A percentile compares a stretch with the other conserved stretches of the same genome.
These are phyloP conservation scores for Spathaspora boniae DNA, from an alignment of 805 yeast species.

Conservation along the genomic window DNA sequence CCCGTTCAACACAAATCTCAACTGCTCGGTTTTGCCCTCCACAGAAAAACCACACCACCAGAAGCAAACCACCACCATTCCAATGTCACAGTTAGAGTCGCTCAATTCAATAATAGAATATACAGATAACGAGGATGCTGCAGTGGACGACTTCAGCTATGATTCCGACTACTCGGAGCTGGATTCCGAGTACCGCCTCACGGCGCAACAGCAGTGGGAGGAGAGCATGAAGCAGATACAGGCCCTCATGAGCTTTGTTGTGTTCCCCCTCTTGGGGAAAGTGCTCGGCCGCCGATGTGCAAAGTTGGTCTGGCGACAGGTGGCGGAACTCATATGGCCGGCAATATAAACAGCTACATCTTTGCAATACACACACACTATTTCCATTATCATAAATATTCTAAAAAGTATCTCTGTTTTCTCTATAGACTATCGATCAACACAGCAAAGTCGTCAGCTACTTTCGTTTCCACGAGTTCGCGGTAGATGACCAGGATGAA, in stretches of 20 bases:
- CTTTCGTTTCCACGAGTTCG: conserved; percentile 28
- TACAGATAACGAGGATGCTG: conserved; percentile 12
- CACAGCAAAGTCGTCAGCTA: conserved; percentile 26
- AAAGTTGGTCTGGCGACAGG: conserved; percentile 32
- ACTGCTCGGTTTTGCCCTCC: too few relatives aligned
- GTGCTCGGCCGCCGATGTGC: conserved; percentile 62
- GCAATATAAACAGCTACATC: background rate
- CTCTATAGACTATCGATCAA: conserved; percentile 16
- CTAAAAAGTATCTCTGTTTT: background rate
- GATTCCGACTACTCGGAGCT: conserved; percentile 14
- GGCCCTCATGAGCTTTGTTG: conserved; percentile 54
- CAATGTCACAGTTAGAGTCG: conserved; percentile 3
- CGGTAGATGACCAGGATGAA: conserved; percentile 26
- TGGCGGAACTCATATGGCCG: conserved; percentile 17
- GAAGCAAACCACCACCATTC: too few relatives aligned
- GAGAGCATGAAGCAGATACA: conserved; percentile 59
- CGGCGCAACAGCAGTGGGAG: conserved; percentile 73
- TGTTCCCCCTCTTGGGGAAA: conserved; percentile 66
- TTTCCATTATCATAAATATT: background rate
- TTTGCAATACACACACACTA: background rate
- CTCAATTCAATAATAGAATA: conserved; percentile 2
- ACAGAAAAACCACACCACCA: background rate
- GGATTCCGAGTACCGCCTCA: conserved; percentile 20
- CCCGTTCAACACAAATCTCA: too few relatives aligned
- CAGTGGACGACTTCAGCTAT: conserved; percentile 11